These are phyloP conservation scores for Daldinia childiae DNA, from an alignment of 495 filamentous ascomycete genomes.

Conservation along the genomic window DNA sequence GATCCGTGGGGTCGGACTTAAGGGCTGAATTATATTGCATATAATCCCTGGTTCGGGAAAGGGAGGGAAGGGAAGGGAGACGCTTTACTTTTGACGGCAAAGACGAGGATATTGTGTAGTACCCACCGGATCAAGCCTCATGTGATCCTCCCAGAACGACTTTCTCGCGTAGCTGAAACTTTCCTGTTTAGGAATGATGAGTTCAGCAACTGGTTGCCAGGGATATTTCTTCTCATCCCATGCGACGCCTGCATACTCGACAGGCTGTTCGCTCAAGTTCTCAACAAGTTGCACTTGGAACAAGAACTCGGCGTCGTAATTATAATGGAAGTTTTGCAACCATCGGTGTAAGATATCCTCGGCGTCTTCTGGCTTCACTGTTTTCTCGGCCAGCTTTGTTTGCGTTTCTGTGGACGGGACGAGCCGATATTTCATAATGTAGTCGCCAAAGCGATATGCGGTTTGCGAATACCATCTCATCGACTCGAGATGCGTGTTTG, in stretches of 20 bases:
- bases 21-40: background rate
- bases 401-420: slow-evolving; percentile 51
- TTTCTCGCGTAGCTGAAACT: slow-evolving; percentile 54
- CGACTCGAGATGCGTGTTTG: slow-evolving; percentile 54
- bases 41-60: background rate
- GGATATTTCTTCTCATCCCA: slow-evolving; percentile 61
- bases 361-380: slow-evolving; percentile 50
- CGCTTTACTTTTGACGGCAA: background rate
- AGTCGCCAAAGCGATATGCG: slow-evolving; percentile 60
- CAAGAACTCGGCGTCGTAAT: slow-evolving; percentile 58
- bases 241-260: slow-evolving; percentile 59
- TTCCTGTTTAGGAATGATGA: slow-evolving; percentile 58
- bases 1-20: background rate
- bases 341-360: slow-evolving; percentile 55
- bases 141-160: slow-evolving; percentile 59
- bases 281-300: slow-evolving; percentile 58
- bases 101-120: background rate
- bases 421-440: slow-evolving; percentile 59
- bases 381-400: slow-evolving; percentile 52
- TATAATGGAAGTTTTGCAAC: slow-evolving; percentile 54
- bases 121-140: slow-evolving; percentile 52
- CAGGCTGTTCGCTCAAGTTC: slow-evolving; percentile 59
- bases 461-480: slow-evolving; percentile 60
- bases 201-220: slow-evolving; percentile 57
- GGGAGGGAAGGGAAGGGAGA: background rate